Evolutionary conservation across 2,329 filamentous ascomycete species (phyloP).

Genomic region (Sclerotinia trifoliorum): DNA sequence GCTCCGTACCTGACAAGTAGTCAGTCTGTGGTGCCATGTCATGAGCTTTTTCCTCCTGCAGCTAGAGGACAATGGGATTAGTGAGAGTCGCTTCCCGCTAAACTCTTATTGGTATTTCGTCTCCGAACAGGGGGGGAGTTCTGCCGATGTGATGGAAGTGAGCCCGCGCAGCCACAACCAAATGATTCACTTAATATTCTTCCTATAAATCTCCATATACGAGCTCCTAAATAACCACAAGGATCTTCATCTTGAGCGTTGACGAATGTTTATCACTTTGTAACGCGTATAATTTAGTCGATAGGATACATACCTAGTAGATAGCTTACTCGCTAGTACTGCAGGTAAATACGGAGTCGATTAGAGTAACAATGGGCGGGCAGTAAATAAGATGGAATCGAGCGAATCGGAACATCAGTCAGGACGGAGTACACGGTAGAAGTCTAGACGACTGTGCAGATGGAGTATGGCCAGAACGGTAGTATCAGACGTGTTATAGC

Average conservation of each 20-base stretch:
- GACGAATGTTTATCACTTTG: background rate
- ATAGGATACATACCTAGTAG: background rate
- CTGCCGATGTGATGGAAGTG: constrained; percentile 3
- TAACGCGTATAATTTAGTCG: background rate
- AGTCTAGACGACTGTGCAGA: background rate
- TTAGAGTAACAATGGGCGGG: constrained; percentile 4
- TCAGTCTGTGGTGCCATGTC: background rate
- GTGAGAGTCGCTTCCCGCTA: constrained; percentile 6
- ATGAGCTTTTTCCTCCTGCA: background rate
- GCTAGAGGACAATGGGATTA: background rate
- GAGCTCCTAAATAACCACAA: background rate
- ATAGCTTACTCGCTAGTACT: background rate
- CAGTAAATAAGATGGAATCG: background rate
- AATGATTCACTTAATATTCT: background rate
- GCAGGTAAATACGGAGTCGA: background rate
- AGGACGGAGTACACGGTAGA: background rate
- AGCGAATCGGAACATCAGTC: background rate
- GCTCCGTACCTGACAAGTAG: constrained; percentile 7
- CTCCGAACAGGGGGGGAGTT: background rate
- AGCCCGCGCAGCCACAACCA: background rate
- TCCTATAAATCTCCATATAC: constrained; percentile 8
- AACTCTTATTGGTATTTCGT: background rate
- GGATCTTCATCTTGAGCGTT: background rate
- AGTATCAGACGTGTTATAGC: background rate
- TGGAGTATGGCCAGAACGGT: background rate